Evolutionary conservation across 805 yeast genomes (phyloP).

Genomic region (Tetrapisispora iriomotensis): DNA sequence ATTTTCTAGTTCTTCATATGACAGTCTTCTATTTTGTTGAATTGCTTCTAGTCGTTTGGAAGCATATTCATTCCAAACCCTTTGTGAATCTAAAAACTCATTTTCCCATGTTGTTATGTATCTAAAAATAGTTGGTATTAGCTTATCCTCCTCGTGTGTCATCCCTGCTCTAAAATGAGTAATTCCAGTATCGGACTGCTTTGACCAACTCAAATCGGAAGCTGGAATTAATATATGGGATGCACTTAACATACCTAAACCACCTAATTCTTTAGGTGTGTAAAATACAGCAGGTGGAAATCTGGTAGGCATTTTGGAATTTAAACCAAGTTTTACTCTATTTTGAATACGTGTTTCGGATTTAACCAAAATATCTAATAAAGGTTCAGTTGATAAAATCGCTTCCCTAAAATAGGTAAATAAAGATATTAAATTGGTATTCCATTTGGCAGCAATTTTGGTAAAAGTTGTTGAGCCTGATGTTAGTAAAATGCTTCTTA

Average conservation of each 20-base stretch:
- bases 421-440: conserved; percentile 75
- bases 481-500: conserved; percentile 85
- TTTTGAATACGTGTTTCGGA: conserved; percentile 92
- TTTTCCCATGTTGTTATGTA: conserved; percentile 95
- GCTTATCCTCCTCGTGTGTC: conserved; percentile 67
- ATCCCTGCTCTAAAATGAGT: conserved; percentile 92
- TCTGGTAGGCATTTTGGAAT: conserved; percentile 96
- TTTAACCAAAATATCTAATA: conserved; percentile 75
- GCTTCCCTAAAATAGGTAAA: conserved; percentile 93
- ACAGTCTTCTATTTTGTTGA: conserved; percentile 73
- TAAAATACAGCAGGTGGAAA: conserved; percentile 98
- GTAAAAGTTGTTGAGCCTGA: conserved; percentile 94
- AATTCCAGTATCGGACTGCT: conserved; percentile 88
- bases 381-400: conserved; percentile 65
- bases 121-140: conserved; percentile 88
- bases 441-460: conserved; percentile 92
- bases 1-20: conserved; percentile 88
- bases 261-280: conserved; percentile 95
- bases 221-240: conserved; percentile 93
- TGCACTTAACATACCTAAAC: conserved; percentile 95
- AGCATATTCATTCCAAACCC: conserved; percentile 98
- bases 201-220: conserved; percentile 82
- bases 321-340: conserved; percentile 85
- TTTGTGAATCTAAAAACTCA: conserved; percentile 84
- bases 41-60: conserved; percentile 79